These are phyloP conservation scores for Chiua sp. DNA, from an alignment of 1,284 basidiomycete species.

Conservation along the genomic window DNA sequence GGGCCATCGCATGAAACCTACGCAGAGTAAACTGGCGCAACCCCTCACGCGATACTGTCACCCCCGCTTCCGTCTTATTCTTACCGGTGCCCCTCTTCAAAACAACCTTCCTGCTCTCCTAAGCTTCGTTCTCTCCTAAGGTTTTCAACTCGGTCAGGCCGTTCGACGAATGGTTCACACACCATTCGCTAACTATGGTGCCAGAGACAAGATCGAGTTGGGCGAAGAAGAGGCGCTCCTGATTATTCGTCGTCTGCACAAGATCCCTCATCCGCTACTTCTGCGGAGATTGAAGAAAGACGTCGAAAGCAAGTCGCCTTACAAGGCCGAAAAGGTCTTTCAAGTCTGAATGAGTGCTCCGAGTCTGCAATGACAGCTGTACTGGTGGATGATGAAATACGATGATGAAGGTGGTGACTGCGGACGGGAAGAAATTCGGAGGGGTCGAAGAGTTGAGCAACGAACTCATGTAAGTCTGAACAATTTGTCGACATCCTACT, in stretches of 20 bases:
- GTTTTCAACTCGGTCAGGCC: slow-evolving; percentile 99
- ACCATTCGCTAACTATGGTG: slow-evolving; percentile 97
- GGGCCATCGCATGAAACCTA: slow-evolving; percentile 99
- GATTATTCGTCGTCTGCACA: slow-evolving; percentile 97
- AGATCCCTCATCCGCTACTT: slow-evolving; percentile 97
- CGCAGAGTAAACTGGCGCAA: slow-evolving; percentile 92
- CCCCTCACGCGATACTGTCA: slow-evolving; percentile 95
- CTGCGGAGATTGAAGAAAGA: slow-evolving; percentile 98
- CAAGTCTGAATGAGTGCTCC: slow-evolving; percentile 98
- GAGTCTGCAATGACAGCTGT: slow-evolving; percentile 93
- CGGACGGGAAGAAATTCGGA: slow-evolving; percentile 50
- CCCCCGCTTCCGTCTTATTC: slow-evolving; percentile 93
- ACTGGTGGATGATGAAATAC: slow-evolving; percentile 98
- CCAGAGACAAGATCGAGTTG: slow-evolving; percentile 96
- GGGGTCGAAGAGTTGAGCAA: slow-evolving; percentile 93
- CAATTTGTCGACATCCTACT: slow-evolving; percentile 99
- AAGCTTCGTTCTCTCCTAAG: slow-evolving; percentile 97
- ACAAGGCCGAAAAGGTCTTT: slow-evolving; percentile 99
- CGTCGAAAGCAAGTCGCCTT: slow-evolving; percentile 96
- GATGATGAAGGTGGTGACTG: slow-evolving; percentile 64
- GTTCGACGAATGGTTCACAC: slow-evolving; percentile 99
- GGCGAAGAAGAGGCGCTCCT: slow-evolving; percentile 99
- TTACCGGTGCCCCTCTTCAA: slow-evolving; percentile 98
- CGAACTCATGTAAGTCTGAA: slow-evolving; percentile 98
- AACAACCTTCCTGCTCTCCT: slow-evolving; percentile 98